phyloP scores from a whole-genome alignment of 2,329 filamentous ascomycete genomes.

The Sclerotinia trifoliorum region DNA sequence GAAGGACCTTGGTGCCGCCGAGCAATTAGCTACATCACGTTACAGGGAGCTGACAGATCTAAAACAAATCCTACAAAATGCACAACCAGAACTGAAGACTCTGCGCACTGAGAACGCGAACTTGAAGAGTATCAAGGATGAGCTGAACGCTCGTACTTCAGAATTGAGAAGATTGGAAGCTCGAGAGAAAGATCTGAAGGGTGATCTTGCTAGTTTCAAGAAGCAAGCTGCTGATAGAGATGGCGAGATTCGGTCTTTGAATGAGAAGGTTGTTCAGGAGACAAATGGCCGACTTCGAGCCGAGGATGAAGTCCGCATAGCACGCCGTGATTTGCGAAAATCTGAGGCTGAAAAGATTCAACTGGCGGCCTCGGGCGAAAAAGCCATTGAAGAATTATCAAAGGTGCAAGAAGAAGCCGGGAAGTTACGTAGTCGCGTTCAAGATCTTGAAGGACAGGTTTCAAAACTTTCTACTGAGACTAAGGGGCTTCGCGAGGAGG shows the following conservation, averaged over 20 bases:
- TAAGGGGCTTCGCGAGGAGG: conserved; percentile 69
- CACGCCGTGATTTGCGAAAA: conserved; percentile 74
- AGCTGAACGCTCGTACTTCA: conserved; percentile 58
- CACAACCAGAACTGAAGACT: conserved; percentile 79
- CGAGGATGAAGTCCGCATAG: conserved; percentile 74
- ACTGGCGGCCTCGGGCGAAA: conserved; percentile 70
- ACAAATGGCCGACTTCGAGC: conserved; percentile 67
- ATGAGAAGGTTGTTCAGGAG: conserved; percentile 75
- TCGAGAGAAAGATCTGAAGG: conserved; percentile 76
- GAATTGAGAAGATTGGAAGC: conserved; percentile 77
- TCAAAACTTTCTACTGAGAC: conserved; percentile 67
- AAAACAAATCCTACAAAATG: conserved; percentile 75
- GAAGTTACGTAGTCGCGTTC: conserved; percentile 60
- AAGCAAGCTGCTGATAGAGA: conserved; percentile 72
- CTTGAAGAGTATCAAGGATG: conserved; percentile 72
- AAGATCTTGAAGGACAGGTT: conserved; percentile 71
- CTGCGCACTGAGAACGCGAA: conserved; percentile 74
- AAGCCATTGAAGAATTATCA: conserved; percentile 65
- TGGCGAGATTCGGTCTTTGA: conserved; percentile 71
- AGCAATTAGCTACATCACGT: conserved; percentile 80
- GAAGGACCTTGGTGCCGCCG: conserved; percentile 79
- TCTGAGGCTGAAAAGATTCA: conserved; percentile 79
- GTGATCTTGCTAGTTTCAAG: conserved; percentile 69
- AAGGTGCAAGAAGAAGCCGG: conserved; percentile 70
- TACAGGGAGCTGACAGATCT: conserved; percentile 87